phyloP scores from a whole-genome alignment of 2,329 filamentous ascomycete species.

The Balansia obtecta region DNA sequence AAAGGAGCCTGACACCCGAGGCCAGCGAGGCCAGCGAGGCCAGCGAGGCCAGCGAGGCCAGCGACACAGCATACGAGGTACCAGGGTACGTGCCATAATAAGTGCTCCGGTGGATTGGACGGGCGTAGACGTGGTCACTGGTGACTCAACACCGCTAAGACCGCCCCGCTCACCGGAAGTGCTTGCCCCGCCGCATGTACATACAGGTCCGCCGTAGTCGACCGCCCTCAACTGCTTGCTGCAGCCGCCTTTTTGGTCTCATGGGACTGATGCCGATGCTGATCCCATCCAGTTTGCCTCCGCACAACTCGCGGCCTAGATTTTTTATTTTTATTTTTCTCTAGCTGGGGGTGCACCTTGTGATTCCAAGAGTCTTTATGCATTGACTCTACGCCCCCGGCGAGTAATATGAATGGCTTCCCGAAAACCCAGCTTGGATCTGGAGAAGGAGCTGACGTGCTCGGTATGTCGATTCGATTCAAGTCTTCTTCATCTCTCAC shows the following conservation, averaged over 20 bases:
- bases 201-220: not conserved
- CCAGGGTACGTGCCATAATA: too few relatives aligned
- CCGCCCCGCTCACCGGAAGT: not conserved
- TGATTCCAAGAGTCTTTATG: not conserved
- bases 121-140: too few relatives aligned
- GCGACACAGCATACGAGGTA: too few relatives aligned
- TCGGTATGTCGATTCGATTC: slow-evolving; percentile 49
- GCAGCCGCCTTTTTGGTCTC: not conserved
- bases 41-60: too few relatives aligned
- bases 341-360: not conserved
- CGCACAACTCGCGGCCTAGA: not conserved
- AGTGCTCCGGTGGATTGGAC: too few relatives aligned
- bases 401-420: slow-evolving; percentile 34
- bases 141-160: too few relatives aligned
- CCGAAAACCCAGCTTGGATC: slow-evolving; percentile 45
- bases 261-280: not conserved
- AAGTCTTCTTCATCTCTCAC: not conserved
- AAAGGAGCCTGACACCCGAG: not conserved
- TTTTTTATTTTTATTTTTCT: not conserved
- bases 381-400: not conserved
- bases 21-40: not conserved
- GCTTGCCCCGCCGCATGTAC: not conserved
- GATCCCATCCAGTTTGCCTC: not conserved
- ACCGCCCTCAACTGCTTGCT: not conserved
- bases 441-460: slow-evolving; percentile 91